These are phyloP conservation scores for Leptomonas seymouri DNA, from an alignment of 208 protist genomes.

Conservation along the genomic window DNA sequence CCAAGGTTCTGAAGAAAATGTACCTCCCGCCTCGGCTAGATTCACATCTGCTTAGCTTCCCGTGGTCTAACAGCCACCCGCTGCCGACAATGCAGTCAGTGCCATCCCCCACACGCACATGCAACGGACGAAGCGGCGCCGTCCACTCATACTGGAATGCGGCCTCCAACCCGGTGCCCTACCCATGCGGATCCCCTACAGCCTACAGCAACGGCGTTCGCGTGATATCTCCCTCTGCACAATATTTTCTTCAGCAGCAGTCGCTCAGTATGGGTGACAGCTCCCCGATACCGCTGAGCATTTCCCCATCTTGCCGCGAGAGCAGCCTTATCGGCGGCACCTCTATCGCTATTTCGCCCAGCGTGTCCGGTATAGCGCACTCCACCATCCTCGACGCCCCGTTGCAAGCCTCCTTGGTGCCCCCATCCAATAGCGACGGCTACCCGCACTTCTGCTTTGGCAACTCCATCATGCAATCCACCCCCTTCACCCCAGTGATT, in stretches of 20 bases:
- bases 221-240: constrained; percentile 17
- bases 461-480: constrained; percentile 31
- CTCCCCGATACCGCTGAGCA: constrained; percentile 27
- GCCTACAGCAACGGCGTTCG: constrained; percentile 13
- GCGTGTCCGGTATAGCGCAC: constrained; percentile 3
- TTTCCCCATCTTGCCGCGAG: constrained; percentile 20
- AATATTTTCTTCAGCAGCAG: constrained; percentile 16
- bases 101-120: constrained; percentile 16
- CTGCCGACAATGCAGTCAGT: background rate
- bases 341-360: constrained; percentile 8
- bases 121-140: background rate
- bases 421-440: constrained; percentile 17
- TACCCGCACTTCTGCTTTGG: constrained; percentile 29
- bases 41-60: constrained; percentile 28
- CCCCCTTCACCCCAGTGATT: constrained; percentile 19
- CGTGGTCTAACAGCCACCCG: constrained; percentile 14
- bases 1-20: constrained; percentile 8
- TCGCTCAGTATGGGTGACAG: constrained; percentile 16
- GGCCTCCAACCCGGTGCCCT: constrained; percentile 2
- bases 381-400: constrained; percentile 38
- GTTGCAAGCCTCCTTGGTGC: constrained; percentile 32
- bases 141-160: constrained; percentile 34
- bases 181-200: constrained; percentile 26
- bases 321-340: constrained; percentile 17
- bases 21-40: constrained; percentile 22